These are phyloP conservation scores for Fagus crenata DNA, from an alignment of 306 rosid species.

Conservation along the genomic window DNA sequence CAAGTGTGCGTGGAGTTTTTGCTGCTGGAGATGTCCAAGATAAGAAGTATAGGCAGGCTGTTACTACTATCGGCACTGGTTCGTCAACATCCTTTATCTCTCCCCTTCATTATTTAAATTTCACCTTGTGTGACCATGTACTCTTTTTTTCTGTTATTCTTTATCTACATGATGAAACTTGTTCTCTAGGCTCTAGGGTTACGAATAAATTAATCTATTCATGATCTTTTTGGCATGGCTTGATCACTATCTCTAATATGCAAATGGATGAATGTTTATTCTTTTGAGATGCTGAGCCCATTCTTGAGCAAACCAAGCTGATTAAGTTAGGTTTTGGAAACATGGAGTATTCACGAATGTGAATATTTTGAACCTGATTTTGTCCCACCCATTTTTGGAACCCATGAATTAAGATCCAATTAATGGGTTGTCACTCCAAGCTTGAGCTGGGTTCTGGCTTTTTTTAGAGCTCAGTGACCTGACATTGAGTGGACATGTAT, in stretches of 20 bases:
- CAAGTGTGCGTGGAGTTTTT: slow-evolving; percentile 72
- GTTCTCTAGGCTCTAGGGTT: background rate
- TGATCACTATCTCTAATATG: background rate
- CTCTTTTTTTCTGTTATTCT: too few species aligned
- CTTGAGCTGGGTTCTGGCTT: background rate
- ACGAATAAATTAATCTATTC: background rate
- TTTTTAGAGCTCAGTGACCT: background rate
- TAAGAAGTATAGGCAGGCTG: slow-evolving; percentile 90
- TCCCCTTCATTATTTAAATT: background rate
- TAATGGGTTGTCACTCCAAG: background rate
- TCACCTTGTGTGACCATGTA: too few species aligned
- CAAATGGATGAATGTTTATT: background rate
- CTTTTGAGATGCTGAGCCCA: background rate
- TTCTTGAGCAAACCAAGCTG: background rate
- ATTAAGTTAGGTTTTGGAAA: background rate
- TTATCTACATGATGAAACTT: background rate
- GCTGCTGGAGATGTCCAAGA: slow-evolving; percentile 96
- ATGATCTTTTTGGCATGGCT: background rate
- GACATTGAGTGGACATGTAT: background rate
- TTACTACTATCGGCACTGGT: slow-evolving; percentile 91
- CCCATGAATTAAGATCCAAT: background rate
- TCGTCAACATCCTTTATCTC: slow-evolving; percentile 6
- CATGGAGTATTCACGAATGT: background rate
- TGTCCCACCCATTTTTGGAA: background rate
- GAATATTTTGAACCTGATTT: background rate